A percentile compares a stretch with the other conserved stretches of the same genome.
These are phyloP conservation scores for Coniosporium tulheliwenetii DNA, from an alignment of 2,329 filamentous ascomycete genomes.

Conservation along the genomic window DNA sequence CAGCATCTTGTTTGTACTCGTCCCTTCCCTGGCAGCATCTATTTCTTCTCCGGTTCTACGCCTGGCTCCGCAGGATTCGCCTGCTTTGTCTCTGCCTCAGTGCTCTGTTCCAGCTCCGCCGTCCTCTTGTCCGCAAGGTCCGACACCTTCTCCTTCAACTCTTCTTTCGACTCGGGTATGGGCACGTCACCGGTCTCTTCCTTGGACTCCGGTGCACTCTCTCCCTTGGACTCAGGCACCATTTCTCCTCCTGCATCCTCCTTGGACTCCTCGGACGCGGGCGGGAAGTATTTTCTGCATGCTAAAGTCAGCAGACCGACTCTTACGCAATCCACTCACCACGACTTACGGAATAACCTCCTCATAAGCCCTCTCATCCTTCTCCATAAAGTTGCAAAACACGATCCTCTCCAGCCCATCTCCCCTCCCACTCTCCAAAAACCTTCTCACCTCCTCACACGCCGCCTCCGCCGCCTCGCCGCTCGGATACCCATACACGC, in stretches of 20 bases:
- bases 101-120: too few relatives aligned
- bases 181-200: too few relatives aligned
- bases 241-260: background rate
- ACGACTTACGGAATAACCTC: constrained; percentile 55
- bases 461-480: constrained; percentile 57
- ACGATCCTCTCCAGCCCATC: constrained; percentile 53
- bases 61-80: too few relatives aligned
- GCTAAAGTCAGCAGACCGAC: background rate
- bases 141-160: too few relatives aligned
- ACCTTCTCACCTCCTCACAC: constrained; percentile 41
- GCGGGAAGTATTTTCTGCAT: constrained; percentile 20
- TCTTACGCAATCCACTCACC: constrained; percentile 1
- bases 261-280: constrained; percentile 4
- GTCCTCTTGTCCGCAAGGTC: too few relatives aligned
- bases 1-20: too few relatives aligned
- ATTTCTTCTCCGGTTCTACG: too few relatives aligned
- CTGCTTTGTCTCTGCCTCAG: too few relatives aligned
- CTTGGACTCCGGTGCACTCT: too few relatives aligned
- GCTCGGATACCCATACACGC: constrained; percentile 77
- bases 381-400: constrained; percentile 70
- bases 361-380: constrained; percentile 63
- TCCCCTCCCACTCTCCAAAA: constrained; percentile 31
- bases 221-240: too few relatives aligned
- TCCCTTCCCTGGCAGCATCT: too few relatives aligned
- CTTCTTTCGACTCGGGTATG: too few relatives aligned